Evolutionary conservation across 441 rosid genomes (phyloP).

Genomic region (Francoa sonchifolia): DNA sequence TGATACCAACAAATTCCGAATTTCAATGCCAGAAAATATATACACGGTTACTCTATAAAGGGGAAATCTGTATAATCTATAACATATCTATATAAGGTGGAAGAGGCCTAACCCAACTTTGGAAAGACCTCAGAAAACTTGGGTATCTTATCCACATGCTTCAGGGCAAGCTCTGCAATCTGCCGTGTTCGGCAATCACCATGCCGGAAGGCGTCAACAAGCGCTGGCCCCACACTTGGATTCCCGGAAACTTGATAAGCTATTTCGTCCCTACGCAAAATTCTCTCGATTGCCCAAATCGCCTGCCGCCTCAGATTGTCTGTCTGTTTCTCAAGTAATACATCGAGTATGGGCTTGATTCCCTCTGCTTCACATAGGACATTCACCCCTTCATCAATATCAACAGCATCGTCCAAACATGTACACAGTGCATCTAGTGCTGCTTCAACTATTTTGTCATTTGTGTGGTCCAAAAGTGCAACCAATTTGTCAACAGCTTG

Average conservation of each 20-base stretch:
- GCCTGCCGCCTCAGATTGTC: constrained; percentile 65
- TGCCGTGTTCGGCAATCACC: constrained; percentile 78
- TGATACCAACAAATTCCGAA: constrained; percentile 6
- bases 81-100: too few species aligned
- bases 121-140: constrained; percentile 84
- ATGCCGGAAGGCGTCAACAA: constrained; percentile 88
- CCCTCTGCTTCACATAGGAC: constrained; percentile 60
- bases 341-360: constrained; percentile 43
- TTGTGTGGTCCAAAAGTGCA: constrained; percentile 75
- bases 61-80: constrained; percentile 18
- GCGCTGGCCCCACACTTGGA: constrained; percentile 66
- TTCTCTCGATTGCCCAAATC: constrained; percentile 86
- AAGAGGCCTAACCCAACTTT: constrained; percentile 25
- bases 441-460: constrained; percentile 78
- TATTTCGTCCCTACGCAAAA: constrained; percentile 66
- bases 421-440: constrained; percentile 81
- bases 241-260: constrained; percentile 65
- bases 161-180: constrained; percentile 82
- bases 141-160: constrained; percentile 83
- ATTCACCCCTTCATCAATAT: constrained; percentile 59
- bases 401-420: constrained; percentile 64
- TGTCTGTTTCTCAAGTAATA: constrained; percentile 50
- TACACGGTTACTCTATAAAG: constrained; percentile 26
- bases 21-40: too few species aligned
- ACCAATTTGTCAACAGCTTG: constrained; percentile 74